Base-by-base conservation (phyloP, 192 early-diverging fungal genomes). In the Geranomyces variabilis region DNA sequence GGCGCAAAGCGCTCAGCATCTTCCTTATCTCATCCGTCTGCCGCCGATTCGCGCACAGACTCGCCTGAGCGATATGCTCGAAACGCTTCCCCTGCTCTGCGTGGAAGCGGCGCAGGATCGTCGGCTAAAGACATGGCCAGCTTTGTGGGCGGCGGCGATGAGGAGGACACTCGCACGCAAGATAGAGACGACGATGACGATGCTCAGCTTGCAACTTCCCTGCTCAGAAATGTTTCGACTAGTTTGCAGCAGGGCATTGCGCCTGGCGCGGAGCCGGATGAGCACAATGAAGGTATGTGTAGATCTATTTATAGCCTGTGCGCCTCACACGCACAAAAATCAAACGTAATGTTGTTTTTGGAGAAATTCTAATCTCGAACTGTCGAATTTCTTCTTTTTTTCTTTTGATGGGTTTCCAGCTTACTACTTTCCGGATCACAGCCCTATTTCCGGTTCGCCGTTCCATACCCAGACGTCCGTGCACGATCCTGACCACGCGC, bases 201-300 rank as follows among this genome's bases (percentile, higher is more conserved):
- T 17, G 26, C 10, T 9, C 56, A 57, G 24, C 56, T 57, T 28
- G 19, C 56, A 19, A 57, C 12, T 10, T 57, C 26, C 56, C 46
- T 47, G 10, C 46, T 47, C 12, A 10, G 46, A 10, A 19, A 47
- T 10, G 46, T 19, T 10, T 47, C 46, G 10, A 47, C 46, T 19
- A 47, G 24, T 15, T n/a, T 53, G 51, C 19, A 53, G 24, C 51
- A 4, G 51, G 58, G 58, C 58, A 60, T 60, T 34, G 58, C 58
- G 17, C 58, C 24, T 33, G 31, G 58, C 31, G 58, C 58, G 21
- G 58, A 60, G 29, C 58, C 29, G 5, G 58, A 30, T 8, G 17
- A 28, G 17, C 1, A 8, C 29, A 7, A 26, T 34, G 58, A 60
- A 60, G 22, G 58, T 60, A 17, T 28, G 58, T 34, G 15, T n/a